Base-by-base conservation (phyloP, 805 yeast species). In the Sugiyamaella smithiae region DNA sequence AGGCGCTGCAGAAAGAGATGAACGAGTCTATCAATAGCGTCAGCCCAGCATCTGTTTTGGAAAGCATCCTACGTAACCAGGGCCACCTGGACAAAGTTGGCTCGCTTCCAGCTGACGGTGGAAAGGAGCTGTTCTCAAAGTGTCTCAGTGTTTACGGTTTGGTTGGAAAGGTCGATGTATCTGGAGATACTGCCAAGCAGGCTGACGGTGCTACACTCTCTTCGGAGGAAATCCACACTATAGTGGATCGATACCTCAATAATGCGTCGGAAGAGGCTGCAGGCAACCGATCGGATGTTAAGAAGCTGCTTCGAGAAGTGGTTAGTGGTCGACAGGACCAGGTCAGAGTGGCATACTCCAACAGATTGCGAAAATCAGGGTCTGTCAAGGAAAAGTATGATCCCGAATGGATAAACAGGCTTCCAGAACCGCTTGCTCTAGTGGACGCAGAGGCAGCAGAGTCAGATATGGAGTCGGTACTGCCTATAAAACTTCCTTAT, bases 401-500 rank as follows among this genome's bases (percentile, higher is more conserved):
- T 56, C 69, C 80, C 41, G 62, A 64, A 8, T 83, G 87, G 87
- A 70, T 75, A 9, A 63, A 71, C 37, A 62, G 65, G 4, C 66
- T 83, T 45, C 68, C 67, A 5, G 63, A 58, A 32, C 67, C 62
- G 41, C 81, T 77, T 52, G 66, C 68, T 19, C 67, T 66, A 31
- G 46, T 77, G 51, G 72, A 78, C 47, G 65, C 69, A 38, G 77
- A 76, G 6, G 74, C 72, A 19, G 63, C 79, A 5, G 85, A 80
- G 60, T 73, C 78, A 52, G 85, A 80, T 57, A 50, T 72, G 14
- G 60, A 63, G 40, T 75, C 80, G 5, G 64, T 49, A 7, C 53
- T 66, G 25, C 65, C 69, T n/a, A 76, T 88, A 44, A 60, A 71
- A 29, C 72, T 89, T 50, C 96, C 96, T 49, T 87, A 93, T 90